Base-by-base conservation (phyloP, 768 basidiomycete genomes). In the Pleurotus salmoneostramineus region DNA sequence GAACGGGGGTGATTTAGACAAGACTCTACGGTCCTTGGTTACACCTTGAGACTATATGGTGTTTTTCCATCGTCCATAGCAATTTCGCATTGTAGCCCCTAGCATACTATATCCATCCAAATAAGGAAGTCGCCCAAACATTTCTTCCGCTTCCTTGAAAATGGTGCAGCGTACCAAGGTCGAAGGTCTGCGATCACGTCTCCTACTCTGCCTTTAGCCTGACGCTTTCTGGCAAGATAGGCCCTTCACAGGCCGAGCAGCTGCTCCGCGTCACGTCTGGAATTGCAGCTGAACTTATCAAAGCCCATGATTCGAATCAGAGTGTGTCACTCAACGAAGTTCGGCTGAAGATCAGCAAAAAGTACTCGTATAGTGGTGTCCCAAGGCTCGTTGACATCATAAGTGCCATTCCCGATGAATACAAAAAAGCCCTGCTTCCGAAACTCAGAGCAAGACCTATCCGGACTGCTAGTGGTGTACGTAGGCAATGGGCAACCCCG, bases 361-460 rank as follows among this genome's bases (percentile, higher is more conserved):
- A 95, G 71, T 87, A 86, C 68, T 86, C 83, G 4, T 89, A 87
- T 64, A 86, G 89, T 36, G 91, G 91, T 33, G 89, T 96, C 0
- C 97, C 97, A 0, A 74, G 97, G 47, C 81, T 99, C 15, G 96
- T 98, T 46, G 97, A 99, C 70, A 98, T 99, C 66, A 94, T 99
- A 72, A 93, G 93, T 61, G 97, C 97, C 37, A 96, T 98, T 50
- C 97, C 97, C 14, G 95, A 98, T 70, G 95, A 97, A 56, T 94
- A 95, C 76, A 95, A 95, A 73, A 93, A 93, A 64, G 89, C 89
- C 5, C 72, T 99, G 17, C 71, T 98, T 55, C 94, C 95, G 2
- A 94, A 89, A 70, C 74, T 99, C 59, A 89, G 86, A 63, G 96
- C 97, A 15, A 83, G 97, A 62, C 97, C 97, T 15, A 94, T 99